Conservation (phyloP, 2,329 filamentous ascomycete genomes). For the Talaromyces sp. region DNA sequence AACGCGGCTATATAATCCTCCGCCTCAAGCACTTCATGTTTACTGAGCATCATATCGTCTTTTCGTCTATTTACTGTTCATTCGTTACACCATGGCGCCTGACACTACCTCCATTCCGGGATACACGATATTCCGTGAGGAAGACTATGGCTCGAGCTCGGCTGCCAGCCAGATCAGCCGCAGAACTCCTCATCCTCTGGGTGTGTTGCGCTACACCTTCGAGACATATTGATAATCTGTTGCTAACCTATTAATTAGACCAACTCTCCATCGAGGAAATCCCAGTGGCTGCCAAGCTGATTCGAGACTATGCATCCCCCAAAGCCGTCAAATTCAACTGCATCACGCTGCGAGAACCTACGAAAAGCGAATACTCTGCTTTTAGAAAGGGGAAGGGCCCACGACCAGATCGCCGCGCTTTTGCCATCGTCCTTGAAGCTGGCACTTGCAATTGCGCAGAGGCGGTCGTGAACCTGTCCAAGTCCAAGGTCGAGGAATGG, state of each 20-base stretch:
- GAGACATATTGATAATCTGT: background rate
- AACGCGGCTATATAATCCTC: background rate
- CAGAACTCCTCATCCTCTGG: constrained; percentile 12
- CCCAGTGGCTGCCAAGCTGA: constrained; percentile 20
- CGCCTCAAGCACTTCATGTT: background rate
- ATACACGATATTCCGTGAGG: constrained; percentile 14
- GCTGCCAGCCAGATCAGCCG: constrained; percentile 8
- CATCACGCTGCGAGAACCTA: constrained; percentile 51
- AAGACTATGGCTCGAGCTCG: constrained; percentile 8
- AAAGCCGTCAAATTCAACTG: constrained; percentile 31
- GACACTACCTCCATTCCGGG: constrained; percentile 16
- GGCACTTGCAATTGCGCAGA: constrained; percentile 21
- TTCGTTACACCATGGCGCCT: constrained; percentile 12
- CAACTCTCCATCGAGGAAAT: constrained; percentile 25
- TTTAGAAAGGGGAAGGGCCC: constrained; percentile 26
- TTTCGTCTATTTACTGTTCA: background rate
- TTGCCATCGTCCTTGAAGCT: constrained; percentile 45
- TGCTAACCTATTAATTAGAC: constrained; percentile 9
- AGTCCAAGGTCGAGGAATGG: constrained; percentile 20
- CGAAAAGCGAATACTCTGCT: constrained; percentile 29
- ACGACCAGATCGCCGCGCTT: constrained; percentile 31
- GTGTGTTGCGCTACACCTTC: background rate
- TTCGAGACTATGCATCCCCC: constrained; percentile 23
- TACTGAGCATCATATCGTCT: background rate
- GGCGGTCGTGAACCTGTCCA: constrained; percentile 23